A percentile compares a stretch with the other conserved stretches of the same genome.
Conservation (phyloP, 306 rosid genomes). For the Pyrus bretschneideri region DNA sequence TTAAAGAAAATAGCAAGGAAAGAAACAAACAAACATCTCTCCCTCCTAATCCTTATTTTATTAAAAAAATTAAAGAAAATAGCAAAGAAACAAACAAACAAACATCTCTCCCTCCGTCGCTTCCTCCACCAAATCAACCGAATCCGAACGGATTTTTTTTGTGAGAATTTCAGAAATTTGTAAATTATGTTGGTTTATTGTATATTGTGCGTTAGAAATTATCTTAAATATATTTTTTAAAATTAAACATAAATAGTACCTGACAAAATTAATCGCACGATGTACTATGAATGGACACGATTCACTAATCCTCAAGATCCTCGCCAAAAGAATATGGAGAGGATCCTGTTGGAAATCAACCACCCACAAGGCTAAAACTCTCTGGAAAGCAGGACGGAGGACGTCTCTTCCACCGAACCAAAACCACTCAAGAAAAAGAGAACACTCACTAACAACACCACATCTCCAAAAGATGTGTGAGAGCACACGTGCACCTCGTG, state of each 20-base stretch:
- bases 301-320: rapidly evolving
- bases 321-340: no score
- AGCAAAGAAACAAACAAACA: background rate
- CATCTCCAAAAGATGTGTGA: conserved; percentile 7
- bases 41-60: background rate
- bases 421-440: conserved; percentile 8
- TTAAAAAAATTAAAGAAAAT: background rate
- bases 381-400: background rate
- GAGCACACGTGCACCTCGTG: conserved; percentile 36
- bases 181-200: rapidly evolving
- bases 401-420: conserved; percentile 2
- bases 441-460: background rate
- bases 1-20: background rate
- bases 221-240: no score
- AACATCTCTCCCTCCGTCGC: no score
- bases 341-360: background rate
- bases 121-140: background rate
- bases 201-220: rapidly evolving
- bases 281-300: rapidly evolving
- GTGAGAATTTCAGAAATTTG: rapidly evolving
- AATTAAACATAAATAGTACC: no score
- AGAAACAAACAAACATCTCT: background rate
- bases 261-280: rapidly evolving
- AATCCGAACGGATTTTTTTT: rapidly evolving
- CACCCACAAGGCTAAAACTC: background rate